Evolutionary conservation across 2,329 filamentous ascomycete species (phyloP).

Genomic region (Xylaria sp.): DNA sequence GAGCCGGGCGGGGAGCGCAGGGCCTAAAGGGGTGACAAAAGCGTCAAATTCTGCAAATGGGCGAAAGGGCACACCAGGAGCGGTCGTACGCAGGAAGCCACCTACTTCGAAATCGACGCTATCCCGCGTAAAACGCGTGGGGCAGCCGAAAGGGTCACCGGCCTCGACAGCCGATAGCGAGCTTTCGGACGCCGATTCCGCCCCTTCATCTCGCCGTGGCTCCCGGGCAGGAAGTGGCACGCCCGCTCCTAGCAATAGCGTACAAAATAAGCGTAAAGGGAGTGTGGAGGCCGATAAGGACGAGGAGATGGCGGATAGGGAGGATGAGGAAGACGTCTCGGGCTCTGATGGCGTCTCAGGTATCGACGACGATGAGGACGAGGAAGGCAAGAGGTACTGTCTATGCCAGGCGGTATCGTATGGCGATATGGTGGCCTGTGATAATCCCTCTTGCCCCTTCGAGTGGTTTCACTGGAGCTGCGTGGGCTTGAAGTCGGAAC

Average conservation of each 20-base stretch:
- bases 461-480: slow-evolving; percentile 92
- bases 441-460: slow-evolving; percentile 82
- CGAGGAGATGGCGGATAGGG: slow-evolving; percentile 52
- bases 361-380: slow-evolving; percentile 72
- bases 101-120: slow-evolving; percentile 66
- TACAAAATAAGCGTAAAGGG: slow-evolving; percentile 34
- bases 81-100: slow-evolving; percentile 51
- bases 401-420: slow-evolving; percentile 85
- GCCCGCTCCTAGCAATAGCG: slow-evolving; percentile 47
- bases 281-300: slow-evolving; percentile 45
- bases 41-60: slow-evolving; percentile 53
- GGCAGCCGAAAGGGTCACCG: slow-evolving; percentile 67
- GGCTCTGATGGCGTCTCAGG: slow-evolving; percentile 53
- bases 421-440: slow-evolving; percentile 89
- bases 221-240: slow-evolving; percentile 54
- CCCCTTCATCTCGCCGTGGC: slow-evolving; percentile 62
- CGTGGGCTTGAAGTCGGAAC: slow-evolving; percentile 75
- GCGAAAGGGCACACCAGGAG: slow-evolving; percentile 58
- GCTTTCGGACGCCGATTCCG: slow-evolving; percentile 70
- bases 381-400: slow-evolving; percentile 85
- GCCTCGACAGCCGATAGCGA: slow-evolving; percentile 73
- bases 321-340: slow-evolving; percentile 59
- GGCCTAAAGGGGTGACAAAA: slow-evolving; percentile 65
- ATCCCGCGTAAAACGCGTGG: slow-evolving; percentile 70
- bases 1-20: slow-evolving; percentile 68